A percentile compares a stretch with the other conserved stretches of the same genome.
These are phyloP conservation scores for Vigna reflexopilosa DNA, from an alignment of 306 rosid genomes.

Conservation along the genomic window DNA sequence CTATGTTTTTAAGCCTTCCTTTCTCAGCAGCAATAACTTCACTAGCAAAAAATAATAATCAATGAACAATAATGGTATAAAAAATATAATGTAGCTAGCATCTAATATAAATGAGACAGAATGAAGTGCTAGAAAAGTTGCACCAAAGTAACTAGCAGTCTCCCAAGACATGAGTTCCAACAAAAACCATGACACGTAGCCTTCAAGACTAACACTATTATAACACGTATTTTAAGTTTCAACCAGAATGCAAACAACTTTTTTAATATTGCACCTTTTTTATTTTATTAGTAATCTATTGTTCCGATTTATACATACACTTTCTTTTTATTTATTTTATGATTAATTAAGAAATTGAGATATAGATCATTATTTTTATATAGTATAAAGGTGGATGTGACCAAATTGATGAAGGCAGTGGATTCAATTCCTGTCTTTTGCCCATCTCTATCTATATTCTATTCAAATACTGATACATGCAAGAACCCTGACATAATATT, in stretches of 20 bases:
- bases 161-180: neutral
- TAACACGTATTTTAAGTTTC: neutral
- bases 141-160: neutral
- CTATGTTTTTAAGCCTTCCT: slow-evolving; percentile 80
- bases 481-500: neutral
- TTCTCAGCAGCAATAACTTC: slow-evolving; percentile 73
- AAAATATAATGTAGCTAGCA: slow-evolving; percentile 18
- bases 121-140: neutral
- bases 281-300: too few relatives aligned
- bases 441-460: too few relatives aligned
- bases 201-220: slow-evolving; percentile 3
- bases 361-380: too few relatives aligned
- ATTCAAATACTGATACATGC: neutral
- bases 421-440: too few relatives aligned
- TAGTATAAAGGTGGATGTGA: too few relatives aligned
- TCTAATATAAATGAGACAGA: neutral
- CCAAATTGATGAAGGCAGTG: too few relatives aligned
- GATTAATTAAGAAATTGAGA: too few relatives aligned
- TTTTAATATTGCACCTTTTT: too few relatives aligned
- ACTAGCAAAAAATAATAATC: slow-evolving; percentile 24
- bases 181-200: slow-evolving; percentile 22
- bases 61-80: slow-evolving; percentile 21
- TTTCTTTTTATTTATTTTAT: too few relatives aligned
- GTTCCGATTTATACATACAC: too few relatives aligned
- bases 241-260: too few relatives aligned